These are phyloP conservation scores for Phoma sp. DNA, from an alignment of 2,329 filamentous ascomycete genomes.

Conservation along the genomic window DNA sequence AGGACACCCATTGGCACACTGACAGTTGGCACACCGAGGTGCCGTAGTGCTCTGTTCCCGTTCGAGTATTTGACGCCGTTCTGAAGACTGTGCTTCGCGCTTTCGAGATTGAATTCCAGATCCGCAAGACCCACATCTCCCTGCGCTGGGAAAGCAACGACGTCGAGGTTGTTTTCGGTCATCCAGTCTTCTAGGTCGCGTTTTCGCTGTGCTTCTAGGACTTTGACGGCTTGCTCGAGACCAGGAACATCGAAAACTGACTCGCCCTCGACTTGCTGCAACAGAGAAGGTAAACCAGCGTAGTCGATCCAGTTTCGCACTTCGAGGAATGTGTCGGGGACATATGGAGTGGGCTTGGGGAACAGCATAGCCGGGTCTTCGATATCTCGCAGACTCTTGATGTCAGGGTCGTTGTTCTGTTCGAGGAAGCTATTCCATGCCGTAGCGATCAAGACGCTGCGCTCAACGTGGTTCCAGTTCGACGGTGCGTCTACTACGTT, in stretches of 20 bases:
- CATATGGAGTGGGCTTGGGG: conserved; percentile 45
- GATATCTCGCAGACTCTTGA: conserved; percentile 49
- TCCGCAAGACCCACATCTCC: conserved; percentile 60
- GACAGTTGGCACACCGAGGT: conserved; percentile 62
- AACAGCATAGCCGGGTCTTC: conserved; percentile 48
- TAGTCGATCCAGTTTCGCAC: conserved; percentile 51
- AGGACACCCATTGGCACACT: conserved; percentile 62
- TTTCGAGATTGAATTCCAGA: conserved; percentile 50
- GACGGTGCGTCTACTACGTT: conserved; percentile 53
- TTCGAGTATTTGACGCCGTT: conserved; percentile 63
- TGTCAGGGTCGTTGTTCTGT: conserved; percentile 50
- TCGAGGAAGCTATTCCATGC: conserved; percentile 61
- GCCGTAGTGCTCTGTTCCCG: conserved; percentile 60
- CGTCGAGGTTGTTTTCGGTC: conserved; percentile 50
- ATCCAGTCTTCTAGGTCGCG: conserved; percentile 61
- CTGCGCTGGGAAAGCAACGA: conserved; percentile 58
- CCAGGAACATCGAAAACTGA: conserved; percentile 53
- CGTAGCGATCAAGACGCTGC: conserved; percentile 57
- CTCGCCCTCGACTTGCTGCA: conserved; percentile 30
- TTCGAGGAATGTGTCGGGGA: conserved; percentile 50
- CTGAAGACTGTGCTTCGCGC: conserved; percentile 48
- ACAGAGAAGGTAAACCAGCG: conserved; percentile 39
- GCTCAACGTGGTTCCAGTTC: conserved; percentile 57
- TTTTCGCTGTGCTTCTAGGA: conserved; percentile 58
- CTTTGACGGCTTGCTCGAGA: conserved; percentile 52